These are phyloP conservation scores for Alliaria petiolata DNA, from an alignment of 345 rosid genomes.

Conservation along the genomic window DNA sequence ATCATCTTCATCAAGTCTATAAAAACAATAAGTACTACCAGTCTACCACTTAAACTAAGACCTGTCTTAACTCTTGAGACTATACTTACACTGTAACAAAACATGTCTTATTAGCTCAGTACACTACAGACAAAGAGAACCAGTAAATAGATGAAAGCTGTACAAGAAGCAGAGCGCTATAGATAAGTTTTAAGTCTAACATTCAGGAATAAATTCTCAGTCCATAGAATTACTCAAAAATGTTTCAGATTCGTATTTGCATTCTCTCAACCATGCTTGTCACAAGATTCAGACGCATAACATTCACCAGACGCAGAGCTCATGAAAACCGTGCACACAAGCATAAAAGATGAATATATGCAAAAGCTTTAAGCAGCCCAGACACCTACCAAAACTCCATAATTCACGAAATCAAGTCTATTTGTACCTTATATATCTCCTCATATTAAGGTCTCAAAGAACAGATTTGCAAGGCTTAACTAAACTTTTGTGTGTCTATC, in stretches of 20 bases:
- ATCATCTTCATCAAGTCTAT: too few relatives aligned
- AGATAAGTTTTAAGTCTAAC: background rate
- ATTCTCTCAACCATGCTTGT: background rate
- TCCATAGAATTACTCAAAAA: background rate
- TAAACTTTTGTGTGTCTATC: background rate
- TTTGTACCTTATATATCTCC: background rate
- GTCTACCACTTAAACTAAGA: too few relatives aligned
- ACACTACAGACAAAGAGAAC: background rate
- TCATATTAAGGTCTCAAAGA: background rate
- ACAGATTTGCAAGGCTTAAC: background rate
- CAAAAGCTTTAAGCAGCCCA: background rate
- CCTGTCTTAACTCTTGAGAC: too few relatives aligned
- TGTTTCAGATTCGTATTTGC: background rate
- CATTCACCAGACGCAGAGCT: background rate
- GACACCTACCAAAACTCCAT: background rate
- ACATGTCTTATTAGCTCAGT: too few relatives aligned
- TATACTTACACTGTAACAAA: too few relatives aligned
- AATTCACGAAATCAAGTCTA: slow-evolving; percentile 6
- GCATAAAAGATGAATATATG: background rate
- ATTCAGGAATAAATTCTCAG: background rate
- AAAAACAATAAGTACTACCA: too few relatives aligned
- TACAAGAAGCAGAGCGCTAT: background rate
- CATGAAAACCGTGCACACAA: background rate
- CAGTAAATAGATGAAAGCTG: background rate
- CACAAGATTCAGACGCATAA: background rate